Evolutionary conservation across 2,329 filamentous ascomycete species (phyloP), one percentile per base, ranked within the genome.

Genomic region (Tolypocladium tropicale): DNA sequence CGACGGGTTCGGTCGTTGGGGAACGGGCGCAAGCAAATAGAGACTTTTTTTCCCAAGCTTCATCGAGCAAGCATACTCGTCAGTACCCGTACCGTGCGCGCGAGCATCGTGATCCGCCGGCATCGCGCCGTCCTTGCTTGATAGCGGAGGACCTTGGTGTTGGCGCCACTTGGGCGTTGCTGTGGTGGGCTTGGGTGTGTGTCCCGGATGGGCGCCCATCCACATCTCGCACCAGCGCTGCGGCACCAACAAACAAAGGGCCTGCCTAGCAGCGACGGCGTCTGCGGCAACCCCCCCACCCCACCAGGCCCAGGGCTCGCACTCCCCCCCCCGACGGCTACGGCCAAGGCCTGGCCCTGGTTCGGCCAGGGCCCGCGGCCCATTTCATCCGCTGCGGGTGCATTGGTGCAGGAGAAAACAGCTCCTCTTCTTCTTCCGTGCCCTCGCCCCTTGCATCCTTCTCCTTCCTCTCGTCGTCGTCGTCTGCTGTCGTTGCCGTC

Each of bases 401-500:
- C 54, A 57, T 23, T 18, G 25, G 43, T 18, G 48, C 53, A 58
- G 43, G 34, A 50, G 54, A 58, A 56, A 53, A 53, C 33, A 28
- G 41, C 28, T 37, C 54, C 32, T 23, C 37, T 14, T 37, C 12
- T 50, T 33, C 56, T 46, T 57, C 53, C 33, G 43, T 53, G 28
- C 41, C 30, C 41, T 53, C 51, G 46, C 53, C 62, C 63, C 63
- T 65, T 63, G 61, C 64, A 58, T 57, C 63, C 61, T 63, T 60
- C 56, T 58, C 56, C 58, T 49, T 61, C 60, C 60, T 64, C 63
- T 61, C 62, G 60, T 61, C 56, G 62, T 56, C 58, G 57, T 62
- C 57, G 60, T 58, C 57, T 60, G 61, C 62, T 61, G 57, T 62
- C 59, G 58, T 65, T 60, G 65, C 49, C 53, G 65, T 61, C 58